Evolutionary conservation across 345 rosid species (phyloP), one percentile per base, ranked within the genome.

Genomic region (Eutrema japonicum): DNA sequence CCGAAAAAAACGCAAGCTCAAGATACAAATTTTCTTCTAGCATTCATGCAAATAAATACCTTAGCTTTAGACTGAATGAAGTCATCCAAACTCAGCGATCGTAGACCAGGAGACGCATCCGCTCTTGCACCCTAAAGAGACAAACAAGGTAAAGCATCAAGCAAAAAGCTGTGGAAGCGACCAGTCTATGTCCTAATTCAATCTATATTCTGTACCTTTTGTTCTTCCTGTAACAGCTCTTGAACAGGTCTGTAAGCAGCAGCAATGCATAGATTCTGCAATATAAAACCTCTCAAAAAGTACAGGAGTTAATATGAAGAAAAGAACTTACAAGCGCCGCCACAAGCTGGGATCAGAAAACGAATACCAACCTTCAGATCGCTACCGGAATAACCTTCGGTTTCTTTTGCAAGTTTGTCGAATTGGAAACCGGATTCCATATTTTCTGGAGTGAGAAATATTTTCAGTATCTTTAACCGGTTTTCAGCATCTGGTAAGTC

Each of bases 201-300:
- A 48, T 73, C 50, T 73, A 12, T 37, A 60, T 9, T 33, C 14
- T 42, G 16, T 79, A 88, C 97, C 93, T 82, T 79, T 55, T 72
- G 84, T 85, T 89, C 99, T 69, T 84, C 81, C 68, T 88, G 92
- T 45, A 92, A 70, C 75, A 94, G 85, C 81, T 94, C 96, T 79
- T 94, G 96, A 16, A 92, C 96, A 37, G 99, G 99, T 66, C 89
- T 82, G 82, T 94, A 94, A n/a, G 97, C 97, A 72, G 97, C 96
- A 59, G 98, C 96, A 61, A 92, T 82, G 75, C 96, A 92, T 37
- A 94, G 92, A 76, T 94, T 94, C 97, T 94, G 87, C 72, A 75
- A 43, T 74, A 41, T 13, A 77, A 77, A 70, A 57, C 14, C 59
- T n/a, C 66, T 43, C 70, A 33, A 64, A 48, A 64, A 16, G 55